These are phyloP conservation scores for Nigrograna mackinnonii DNA, from an alignment of 2,329 filamentous ascomycete species.

Conservation along the genomic window DNA sequence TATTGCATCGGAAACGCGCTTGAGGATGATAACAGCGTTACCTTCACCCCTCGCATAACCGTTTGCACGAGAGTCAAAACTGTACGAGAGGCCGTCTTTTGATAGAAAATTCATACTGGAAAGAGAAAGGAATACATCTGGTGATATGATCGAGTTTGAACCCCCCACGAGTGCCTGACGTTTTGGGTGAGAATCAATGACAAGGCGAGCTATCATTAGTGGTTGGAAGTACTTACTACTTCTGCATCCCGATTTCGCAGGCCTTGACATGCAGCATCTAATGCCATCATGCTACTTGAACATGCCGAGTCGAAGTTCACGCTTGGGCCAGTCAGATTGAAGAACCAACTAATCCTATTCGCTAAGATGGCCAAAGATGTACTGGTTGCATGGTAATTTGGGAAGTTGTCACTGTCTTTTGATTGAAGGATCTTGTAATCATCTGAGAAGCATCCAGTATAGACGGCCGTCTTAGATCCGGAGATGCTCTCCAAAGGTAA, in stretches of 20 bases:
- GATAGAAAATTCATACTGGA: conserved; percentile 20
- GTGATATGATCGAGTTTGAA: conserved; percentile 3
- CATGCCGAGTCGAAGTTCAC: conserved; percentile 19
- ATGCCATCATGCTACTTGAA: conserved; percentile 11
- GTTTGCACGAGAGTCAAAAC: conserved; percentile 21
- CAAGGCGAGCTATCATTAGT: not conserved
- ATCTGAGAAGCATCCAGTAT: conserved; percentile 2
- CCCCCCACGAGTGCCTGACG: conserved; percentile 5
- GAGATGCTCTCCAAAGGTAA: not conserved
- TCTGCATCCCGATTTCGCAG: conserved; percentile 16
- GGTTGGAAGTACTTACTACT: conserved; percentile 3
- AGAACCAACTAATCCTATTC: conserved; percentile 14
- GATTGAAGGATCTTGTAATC: too few relatives aligned
- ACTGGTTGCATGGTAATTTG: not conserved
- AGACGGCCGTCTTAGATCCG: conserved; percentile 3
- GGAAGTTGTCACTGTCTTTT: not conserved
- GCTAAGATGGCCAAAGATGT: conserved; percentile 4
- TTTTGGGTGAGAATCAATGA: not conserved
- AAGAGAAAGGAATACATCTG: not conserved
- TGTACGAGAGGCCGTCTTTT: conserved; percentile 20
- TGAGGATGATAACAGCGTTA: conserved; percentile 20
- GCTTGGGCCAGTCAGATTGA: conserved; percentile 13
- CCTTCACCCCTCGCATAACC: conserved; percentile 27
- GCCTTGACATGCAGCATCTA: conserved; percentile 18
- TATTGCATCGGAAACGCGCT: conserved; percentile 16